Evolutionary conservation across 2,329 filamentous ascomycete genomes (phyloP).

Genomic region (Sphaerulina musiva): DNA sequence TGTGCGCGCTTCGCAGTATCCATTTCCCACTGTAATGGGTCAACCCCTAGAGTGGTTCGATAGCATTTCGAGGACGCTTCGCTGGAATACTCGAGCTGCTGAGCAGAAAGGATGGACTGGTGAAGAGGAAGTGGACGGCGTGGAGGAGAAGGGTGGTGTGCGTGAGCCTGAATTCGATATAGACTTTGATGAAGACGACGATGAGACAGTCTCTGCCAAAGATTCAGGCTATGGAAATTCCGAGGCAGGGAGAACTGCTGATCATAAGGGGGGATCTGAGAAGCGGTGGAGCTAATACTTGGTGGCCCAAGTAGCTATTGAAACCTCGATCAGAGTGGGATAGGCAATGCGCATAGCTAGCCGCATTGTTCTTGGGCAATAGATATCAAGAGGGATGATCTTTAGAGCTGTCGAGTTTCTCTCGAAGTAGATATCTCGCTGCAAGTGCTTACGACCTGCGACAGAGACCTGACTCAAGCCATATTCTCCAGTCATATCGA

Average conservation of each 20-base stretch:
- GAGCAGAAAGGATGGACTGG: conserved; percentile 76
- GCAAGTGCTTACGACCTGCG: too few species aligned
- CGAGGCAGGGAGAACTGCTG: conserved; percentile 11
- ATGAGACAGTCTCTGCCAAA: conserved; percentile 36
- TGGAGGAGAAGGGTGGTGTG: conserved; percentile 21
- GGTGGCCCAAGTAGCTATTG: too few species aligned
- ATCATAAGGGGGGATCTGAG: conserved; percentile 10
- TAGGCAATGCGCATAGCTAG: too few species aligned
- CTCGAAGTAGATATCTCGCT: too few species aligned
- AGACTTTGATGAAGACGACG: conserved; percentile 64
- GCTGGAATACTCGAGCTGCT: conserved; percentile 91
- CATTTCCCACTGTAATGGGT: conserved; percentile 91
- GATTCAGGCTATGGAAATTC: conserved; percentile 28
- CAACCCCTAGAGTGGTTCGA: conserved; percentile 94
- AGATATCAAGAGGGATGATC: too few species aligned
- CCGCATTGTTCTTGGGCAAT: too few species aligned
- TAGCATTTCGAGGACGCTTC: conserved; percentile 80
- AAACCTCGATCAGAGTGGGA: too few species aligned
- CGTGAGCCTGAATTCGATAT: conserved; percentile 69
- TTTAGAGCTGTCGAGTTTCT: too few species aligned
- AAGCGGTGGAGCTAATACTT: conserved; percentile 14
- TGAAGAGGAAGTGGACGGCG: conserved; percentile 31
- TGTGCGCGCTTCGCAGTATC: conserved; percentile 91
- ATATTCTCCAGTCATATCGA: too few species aligned
- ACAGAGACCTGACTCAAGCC: too few species aligned